Base-by-base conservation (phyloP, 2,329 filamentous ascomycete genomes). In the Fusarium algeriense region DNA sequence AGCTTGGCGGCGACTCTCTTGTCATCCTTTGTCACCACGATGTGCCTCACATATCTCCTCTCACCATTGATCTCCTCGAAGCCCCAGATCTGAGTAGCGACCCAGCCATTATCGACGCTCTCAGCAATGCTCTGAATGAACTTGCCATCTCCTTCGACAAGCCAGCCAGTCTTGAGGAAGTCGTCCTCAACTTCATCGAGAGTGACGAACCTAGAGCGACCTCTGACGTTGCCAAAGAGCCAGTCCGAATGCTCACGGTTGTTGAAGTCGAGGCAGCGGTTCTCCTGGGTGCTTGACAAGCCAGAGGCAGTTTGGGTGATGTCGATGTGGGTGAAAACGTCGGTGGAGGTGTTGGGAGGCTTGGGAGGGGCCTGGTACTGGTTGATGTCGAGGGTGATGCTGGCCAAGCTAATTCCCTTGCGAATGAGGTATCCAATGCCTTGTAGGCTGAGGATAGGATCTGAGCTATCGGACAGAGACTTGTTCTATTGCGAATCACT, bases 281-380 rank as follows among this genome's bases (percentile, higher is more conserved):
- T 79, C 85, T 90, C 88, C 44, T 83, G 78, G 53, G 84, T 94
- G 75, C 89, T 90, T 77, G 88, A 88, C 70, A 97, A 84, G 60
- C 90, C 91, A 65, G 90, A 93, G 12, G 92, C 93, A 49, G 87
- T 84, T 83, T 97, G 93, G 63, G 89, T 87, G 78, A 94, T 90
- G 81, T 92, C 88, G 81, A 96, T 87, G 83, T 91, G 89, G 63
- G 85, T 83, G 64, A 87, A 77, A 48, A 75, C 68, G 37, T 85
- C 82, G 61, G 83, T 76, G 63, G 78, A 75, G 41, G 79, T 78
- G 73, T 78, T 76, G 50, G 84, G 84, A 13, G 81, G 76, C 57
- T 79, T 81, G 40, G 84, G 83, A 15, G 83, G 76, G 12, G 78
- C 86, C 35, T 77, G 74, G 82, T 85, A 88, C 79, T 91, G 83